phyloP scores from a whole-genome alignment of 352 stramenopile genomes.

The Phytophthora colocasiae region DNA sequence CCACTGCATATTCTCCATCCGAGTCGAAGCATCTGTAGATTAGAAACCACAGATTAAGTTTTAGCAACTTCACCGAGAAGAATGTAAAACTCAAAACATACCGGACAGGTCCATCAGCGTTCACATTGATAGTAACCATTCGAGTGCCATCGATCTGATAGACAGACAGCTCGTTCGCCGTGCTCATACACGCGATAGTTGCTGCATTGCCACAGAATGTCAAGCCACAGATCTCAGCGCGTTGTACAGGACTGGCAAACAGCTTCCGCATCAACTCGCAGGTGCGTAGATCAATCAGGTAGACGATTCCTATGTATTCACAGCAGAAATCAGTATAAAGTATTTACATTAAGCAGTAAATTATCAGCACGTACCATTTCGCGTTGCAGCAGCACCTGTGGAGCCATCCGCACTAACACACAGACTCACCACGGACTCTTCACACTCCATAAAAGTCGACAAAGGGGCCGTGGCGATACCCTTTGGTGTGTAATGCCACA shows the following conservation, averaged over 20 bases:
- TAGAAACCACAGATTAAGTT: not conserved
- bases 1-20: constrained; percentile 80
- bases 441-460: constrained; percentile 78
- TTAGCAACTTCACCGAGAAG: not conserved
- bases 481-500: constrained; percentile 79
- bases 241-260: constrained; percentile 59
- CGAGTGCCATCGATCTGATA: constrained; percentile 71
- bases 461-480: constrained; percentile 71
- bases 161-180: constrained; percentile 74
- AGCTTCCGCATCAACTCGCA: constrained; percentile 73
- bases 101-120: constrained; percentile 66
- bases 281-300: constrained; percentile 73
- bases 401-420: constrained; percentile 75
- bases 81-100: constrained; percentile 29
- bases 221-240: constrained; percentile 63
- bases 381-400: constrained; percentile 64
- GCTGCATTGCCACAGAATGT: constrained; percentile 67
- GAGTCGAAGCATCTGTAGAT: constrained; percentile 74
- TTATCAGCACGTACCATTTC: constrained; percentile 53
- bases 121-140: constrained; percentile 63
- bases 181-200: constrained; percentile 69
- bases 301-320: constrained; percentile 54
- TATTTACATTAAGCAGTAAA: not conserved
- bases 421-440: constrained; percentile 72
- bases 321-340: not conserved